Evolutionary conservation across 164 flowering plant species (phyloP), one percentile per base, ranked within the genome.

Genomic region (Buxus sempervirens): DNA sequence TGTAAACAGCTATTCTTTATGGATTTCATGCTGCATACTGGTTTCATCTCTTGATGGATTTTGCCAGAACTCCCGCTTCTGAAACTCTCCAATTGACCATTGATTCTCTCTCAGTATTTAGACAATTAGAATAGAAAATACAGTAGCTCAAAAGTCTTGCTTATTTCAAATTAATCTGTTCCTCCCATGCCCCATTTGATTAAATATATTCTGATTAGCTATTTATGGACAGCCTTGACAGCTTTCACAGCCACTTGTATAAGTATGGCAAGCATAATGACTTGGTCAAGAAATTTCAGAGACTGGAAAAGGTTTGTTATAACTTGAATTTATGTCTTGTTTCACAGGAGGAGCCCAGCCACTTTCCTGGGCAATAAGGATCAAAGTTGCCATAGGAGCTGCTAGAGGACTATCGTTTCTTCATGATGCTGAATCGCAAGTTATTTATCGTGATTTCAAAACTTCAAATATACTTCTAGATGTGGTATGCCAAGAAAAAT

Each of bases 391-490:
- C 2, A 79, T 83, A 48, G 96, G 83, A 64, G 97, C 98, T 67
- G 98, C 98, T 9, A 77, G 84, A 74, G 97, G 97, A 66, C 96
- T 93, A 64, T 72, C 82, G 25, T 93, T 93, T 66, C 82, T 93
- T 73, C 98, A 93, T 60, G 88, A 89, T 63, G 86, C 89, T 27
- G 75, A 87, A 75, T 77, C 84, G 7, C 90, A 84, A 85, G 90
- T 93, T 58, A 93, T 93, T 71, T 90, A 87, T 75, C 86, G 97
- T 26, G 96, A 93, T 76, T 83, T 93, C 76, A 91, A 91, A 74
- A 91, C 97, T 63, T 84, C 97, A 19, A 93, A 91, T 68, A 90
- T 94, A 68, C 86, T 94, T 66, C 78, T 94, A 28, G 98, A 91
- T 73, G 79, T 84, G 79, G 98, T 91, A 88, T 49, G 85, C 2